Base-by-base conservation (phyloP, 331 rosid species). In the Malus hybrid region DNA sequence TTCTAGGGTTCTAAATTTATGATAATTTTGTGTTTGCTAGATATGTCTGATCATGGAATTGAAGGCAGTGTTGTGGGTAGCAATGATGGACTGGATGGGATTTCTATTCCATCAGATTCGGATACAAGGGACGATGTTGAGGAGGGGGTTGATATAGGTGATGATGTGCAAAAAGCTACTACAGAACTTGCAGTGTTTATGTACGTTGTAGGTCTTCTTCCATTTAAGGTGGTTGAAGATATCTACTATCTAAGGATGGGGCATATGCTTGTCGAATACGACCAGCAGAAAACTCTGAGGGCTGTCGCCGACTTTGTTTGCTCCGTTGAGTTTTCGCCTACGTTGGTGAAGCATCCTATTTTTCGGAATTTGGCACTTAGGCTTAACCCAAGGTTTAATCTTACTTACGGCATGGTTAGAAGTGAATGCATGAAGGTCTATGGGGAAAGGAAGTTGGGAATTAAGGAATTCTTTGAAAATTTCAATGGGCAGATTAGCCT, bases 401-500 rank as follows among this genome's bases (percentile, higher is more conserved):
- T n/a, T 52, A 48, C 42, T 69, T 50, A 22, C 4, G 19, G 19
- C 5, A 14, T 7, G 26, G 44, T 71, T 55, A 30, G 34, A 9
- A 56, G 53, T 20, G 75, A 71, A 56, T 71, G 75, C 53, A 52
- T 56, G 65, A 33, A 52, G 33, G 13, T 48, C 7, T 75, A 19
- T 14, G 72, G n/a, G 18, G 71, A 75, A 64, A 67, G 22, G 66
- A 75, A 52, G 16, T 10, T 15, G 42, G 18, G 32, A 15, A 39
- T 64, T n/a, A 75, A 48, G 34, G 36, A 75, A 20, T 29, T 14
- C 3, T 22, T 75, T 22, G 36, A 3, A 9, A 34, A 22, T 16
- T 32, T 50, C 24, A 71, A 75, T 18, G 78, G 78, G 34, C 52
- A 53, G 28, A 65, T 75, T 75, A 52, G 72, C 52, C 53, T 75